Base-by-base conservation (phyloP, 2,329 filamentous ascomycete species). In the Falciphora oryzae region DNA sequence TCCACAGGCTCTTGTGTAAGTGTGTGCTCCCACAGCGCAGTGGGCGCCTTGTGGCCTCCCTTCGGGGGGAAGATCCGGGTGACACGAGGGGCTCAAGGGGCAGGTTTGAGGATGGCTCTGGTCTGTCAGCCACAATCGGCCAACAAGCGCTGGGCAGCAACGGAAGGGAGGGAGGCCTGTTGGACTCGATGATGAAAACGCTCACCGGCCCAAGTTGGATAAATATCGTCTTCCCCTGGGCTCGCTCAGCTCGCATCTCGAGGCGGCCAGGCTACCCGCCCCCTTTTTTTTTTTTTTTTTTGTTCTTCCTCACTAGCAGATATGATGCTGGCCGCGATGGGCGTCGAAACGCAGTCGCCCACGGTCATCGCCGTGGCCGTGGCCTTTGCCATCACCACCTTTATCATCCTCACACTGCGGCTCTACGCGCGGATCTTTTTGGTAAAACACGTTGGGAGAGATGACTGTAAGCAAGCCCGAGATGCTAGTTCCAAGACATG, bases 301-400 rank as follows among this genome's bases (percentile, higher is more conserved):
- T 44, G 2, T 44, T 44, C 4, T 44, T 44, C 6, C 32, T 32
- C 32, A 5, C 32, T 32, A 5, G 32, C 32, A 32, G 32, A 32
- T 32, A 5, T 32, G n/a, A n/a, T n/a, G n/a, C 32, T 5, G 38
- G 14, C 38, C 14, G 32, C 13, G 10, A 44, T 53, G 44, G 44
- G 8, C 6, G 59, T 35, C 7, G 29, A 61, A 18, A 61, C 59
- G 18, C 59, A 61, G 13, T 35, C 59, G 32, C 29, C 59, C 22
- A 61, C 59, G 59, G 59, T 61, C 59, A 38, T 61, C 3, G 32
- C 16, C 32, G 59, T 61, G 32, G 32, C 59, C 13, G 31, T 61
- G 59, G 38, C 32, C 16, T 61, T 61, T 61, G 59, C 59, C 22
- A 27, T 44, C 18, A 27, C 27, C 16, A 61, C 32, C 1, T 61